Base-by-base conservation (phyloP, 768 basidiomycete genomes). In the Amanita molliuscula region DNA sequence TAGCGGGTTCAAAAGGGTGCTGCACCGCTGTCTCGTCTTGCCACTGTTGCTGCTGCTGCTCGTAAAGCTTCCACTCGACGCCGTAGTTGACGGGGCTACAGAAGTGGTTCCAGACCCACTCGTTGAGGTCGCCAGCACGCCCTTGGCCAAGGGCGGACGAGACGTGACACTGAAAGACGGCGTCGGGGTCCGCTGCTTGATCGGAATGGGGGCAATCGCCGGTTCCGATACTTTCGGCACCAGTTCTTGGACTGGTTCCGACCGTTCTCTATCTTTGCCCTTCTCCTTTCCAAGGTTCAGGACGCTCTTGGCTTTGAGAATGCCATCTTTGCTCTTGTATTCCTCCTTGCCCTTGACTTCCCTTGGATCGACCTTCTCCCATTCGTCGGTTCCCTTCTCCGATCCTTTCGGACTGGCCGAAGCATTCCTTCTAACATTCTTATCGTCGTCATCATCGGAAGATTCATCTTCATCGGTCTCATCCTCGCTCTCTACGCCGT, bases 111-210 rank as follows among this genome's bases (percentile, higher is more conserved):
- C 41, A 11, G 31, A 44, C 5, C 40, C 51, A 28, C 29, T 48
- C 23, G 45, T 35, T 13, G 50, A 44, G 8, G 47, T 45, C 15
- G 36, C 52, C 35, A 48, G 58, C 40, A 44, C 57, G 47, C 49
- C 58, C 52, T 57, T 68, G 45, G 61, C 59, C 25, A 76, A 60
- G 43, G 70, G 66, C 18, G 81, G 80, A 18, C 81, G 65, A 16
- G 80, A 81, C 2, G 76, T 79, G 41, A 83, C 81, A 52, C 76
- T 77, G 57, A 83, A 83, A 23, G 79, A 67, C 6, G 78, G 73
- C 8, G 72, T 72, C 3, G 79, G 75, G 42, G 74, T 65, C 28
- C 78, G 72, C 57, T 73, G 68, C 54, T 75, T 77, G 54, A 83
- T 81, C 20, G 74, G 74, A 43, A 81, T 81, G 7, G 81, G 81